Evolutionary conservation across 768 basidiomycete species (phyloP), one percentile per base, ranked within the genome.

Genomic region (Boletellus emodensis): DNA sequence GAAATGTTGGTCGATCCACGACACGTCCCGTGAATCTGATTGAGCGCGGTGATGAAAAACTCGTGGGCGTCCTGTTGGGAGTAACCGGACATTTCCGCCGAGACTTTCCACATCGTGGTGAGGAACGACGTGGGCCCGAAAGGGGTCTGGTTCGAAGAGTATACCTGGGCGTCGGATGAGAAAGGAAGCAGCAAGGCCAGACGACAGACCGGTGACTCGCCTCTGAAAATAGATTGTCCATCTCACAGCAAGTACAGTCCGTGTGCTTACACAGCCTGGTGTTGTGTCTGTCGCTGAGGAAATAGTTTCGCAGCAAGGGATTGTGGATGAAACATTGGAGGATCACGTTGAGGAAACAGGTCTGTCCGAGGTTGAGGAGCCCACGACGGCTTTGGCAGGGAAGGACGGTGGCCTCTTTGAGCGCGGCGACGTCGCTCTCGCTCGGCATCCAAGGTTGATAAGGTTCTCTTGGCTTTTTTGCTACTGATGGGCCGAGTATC

Each of bases 21-120:
- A 11, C 85, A 86, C 34, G 82, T 87, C 17, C 75, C 73, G 64
- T 98, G 94, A 11, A 96, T 87, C 56, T 92, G 87, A 61, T 94
- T 94, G 22, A 97, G 73, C 0, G 84, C 80, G 15, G 85, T 78
- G 26, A 91, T 89, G 66, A 91, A 89, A 63, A 84, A 87, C 66
- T 91, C 87, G 73, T 94, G 92, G 2, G 92, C 90, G 54, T 97
- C 94, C 62, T 95, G 95, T 65, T 98, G 95, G 0, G 90, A 83
- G 61, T 97, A 92, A 2, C 94, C 94, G 5, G 91, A 82, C 24
- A 97, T 74, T 53, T 95, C 92, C 0, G 85, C 70, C 0, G 87
- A 84, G 4, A 75, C 71, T 54, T 77, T 79, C 94, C 94, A 97
- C 32, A 87, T 89, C 24, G 87, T 84, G 13, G 84, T 76, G 8